Conservation (phyloP, 2,329 filamentous ascomycete genomes). For the Dactylellina parvicollis region DNA sequence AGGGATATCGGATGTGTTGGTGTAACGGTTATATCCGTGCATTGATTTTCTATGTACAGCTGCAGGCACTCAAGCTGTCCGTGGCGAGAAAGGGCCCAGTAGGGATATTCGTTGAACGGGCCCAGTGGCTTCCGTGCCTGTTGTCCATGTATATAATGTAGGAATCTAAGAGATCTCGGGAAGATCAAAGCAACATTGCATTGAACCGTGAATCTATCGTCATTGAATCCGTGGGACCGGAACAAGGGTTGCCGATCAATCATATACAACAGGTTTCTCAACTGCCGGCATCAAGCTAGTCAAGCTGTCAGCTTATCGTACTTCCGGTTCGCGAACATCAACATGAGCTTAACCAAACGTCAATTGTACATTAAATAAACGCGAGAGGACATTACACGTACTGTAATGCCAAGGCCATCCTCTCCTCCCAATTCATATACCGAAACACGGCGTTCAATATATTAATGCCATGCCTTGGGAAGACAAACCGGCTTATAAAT, state of each 20-base stretch:
- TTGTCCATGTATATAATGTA: too few relatives aligned
- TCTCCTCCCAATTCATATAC: neutral
- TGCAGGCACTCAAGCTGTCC: too few relatives aligned
- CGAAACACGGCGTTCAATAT: neutral
- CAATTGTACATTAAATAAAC: too few relatives aligned
- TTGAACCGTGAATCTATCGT: too few relatives aligned
- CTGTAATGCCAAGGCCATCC: too few relatives aligned
- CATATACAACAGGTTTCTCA: conserved; percentile 6
- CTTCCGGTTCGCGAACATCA: too few relatives aligned
- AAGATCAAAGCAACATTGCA: too few relatives aligned
- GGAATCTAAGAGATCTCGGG: too few relatives aligned
- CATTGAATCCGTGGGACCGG: conserved; percentile 10
- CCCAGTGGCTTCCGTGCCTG: too few relatives aligned
- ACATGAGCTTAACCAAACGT: too few relatives aligned
- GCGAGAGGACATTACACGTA: too few relatives aligned
- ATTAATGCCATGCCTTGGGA: conserved; percentile 26
- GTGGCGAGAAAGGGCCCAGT: neutral
- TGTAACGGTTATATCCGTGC: neutral
- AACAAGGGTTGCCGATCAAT: neutral
- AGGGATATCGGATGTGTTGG: conserved; percentile 17
- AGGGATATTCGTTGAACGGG: neutral
- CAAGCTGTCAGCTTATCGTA: neutral
- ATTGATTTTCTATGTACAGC: neutral
- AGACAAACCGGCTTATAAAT: conserved; percentile 32
- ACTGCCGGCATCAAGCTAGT: conserved; percentile 10